phyloP scores from a whole-genome alignment of 2,329 filamentous ascomycete genomes.

The Penicillium sclerotigenum region DNA sequence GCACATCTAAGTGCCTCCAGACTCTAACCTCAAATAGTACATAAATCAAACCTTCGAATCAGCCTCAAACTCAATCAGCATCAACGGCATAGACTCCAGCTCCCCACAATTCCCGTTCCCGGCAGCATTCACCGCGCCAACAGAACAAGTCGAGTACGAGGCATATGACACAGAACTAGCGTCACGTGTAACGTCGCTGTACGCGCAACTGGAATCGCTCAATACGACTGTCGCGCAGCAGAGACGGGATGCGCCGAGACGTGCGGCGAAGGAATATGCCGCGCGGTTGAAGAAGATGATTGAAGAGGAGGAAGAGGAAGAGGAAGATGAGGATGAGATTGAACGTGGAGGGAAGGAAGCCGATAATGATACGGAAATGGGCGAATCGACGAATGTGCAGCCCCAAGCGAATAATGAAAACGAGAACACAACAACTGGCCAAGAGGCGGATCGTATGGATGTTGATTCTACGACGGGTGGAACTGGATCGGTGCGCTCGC shows the following conservation, averaged over 20 bases:
- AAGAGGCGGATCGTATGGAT: conserved; percentile 26
- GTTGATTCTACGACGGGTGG: conserved; percentile 25
- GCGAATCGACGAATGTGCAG: conserved; percentile 10
- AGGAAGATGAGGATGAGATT: conserved; percentile 61
- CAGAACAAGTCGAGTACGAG: conserved; percentile 48
- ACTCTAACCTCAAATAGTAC: conserved; percentile 31
- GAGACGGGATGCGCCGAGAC: conserved; percentile 43
- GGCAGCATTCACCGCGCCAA: conserved; percentile 33
- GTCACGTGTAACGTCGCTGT: conserved; percentile 43
- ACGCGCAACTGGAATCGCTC: conserved; percentile 48
- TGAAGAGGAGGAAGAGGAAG: conserved; percentile 38
- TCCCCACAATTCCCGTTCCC: conserved; percentile 33
- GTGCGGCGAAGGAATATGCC: conserved; percentile 41
- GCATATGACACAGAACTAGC: conserved; percentile 46
- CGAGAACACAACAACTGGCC: neutral
- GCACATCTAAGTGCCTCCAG: neutral
- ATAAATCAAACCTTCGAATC: conserved; percentile 45
- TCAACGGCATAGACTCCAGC: conserved; percentile 47
- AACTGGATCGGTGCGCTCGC: neutral
- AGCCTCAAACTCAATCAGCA: conserved; percentile 45
- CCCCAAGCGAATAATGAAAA: neutral
- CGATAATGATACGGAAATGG: conserved; percentile 31
- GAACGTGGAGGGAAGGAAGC: conserved; percentile 37
- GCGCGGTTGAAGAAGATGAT: conserved; percentile 35
- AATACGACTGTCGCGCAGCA: conserved; percentile 48